Evolutionary conservation across 768 basidiomycete genomes (phyloP).

Genomic region (Mycena galopus): DNA sequence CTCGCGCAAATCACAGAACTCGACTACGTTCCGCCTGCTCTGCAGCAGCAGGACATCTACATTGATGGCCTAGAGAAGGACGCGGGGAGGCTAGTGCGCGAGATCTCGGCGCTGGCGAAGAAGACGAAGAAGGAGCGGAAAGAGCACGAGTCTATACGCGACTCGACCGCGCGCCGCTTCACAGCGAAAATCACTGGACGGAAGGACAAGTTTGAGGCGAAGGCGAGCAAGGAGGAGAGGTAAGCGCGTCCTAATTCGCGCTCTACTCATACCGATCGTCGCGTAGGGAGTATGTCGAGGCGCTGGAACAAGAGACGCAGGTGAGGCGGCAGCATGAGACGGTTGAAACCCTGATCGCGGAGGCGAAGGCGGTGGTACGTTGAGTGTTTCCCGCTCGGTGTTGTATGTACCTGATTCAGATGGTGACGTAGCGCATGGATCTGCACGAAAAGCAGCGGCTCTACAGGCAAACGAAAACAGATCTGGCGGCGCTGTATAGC

Average conservation of each 20-base stretch:
- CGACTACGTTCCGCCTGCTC: conserved; percentile 56
- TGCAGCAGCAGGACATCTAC: conserved; percentile 51
- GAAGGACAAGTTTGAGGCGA: conserved; percentile 57
- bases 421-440: conserved; percentile 45
- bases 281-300: conserved; percentile 60
- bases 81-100: conserved; percentile 40
- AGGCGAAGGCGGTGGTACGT: conserved; percentile 54
- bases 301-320: conserved; percentile 55
- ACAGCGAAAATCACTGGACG: conserved; percentile 57
- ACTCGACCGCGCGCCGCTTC: conserved; percentile 54
- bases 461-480: conserved; percentile 49
- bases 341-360: conserved; percentile 48
- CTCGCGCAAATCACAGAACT: conserved; percentile 50
- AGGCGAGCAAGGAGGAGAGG: conserved; percentile 61
- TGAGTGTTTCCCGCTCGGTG: too few relatives aligned
- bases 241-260: conserved; percentile 33
- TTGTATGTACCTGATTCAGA: background rate
- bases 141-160: conserved; percentile 56
- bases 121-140: conserved; percentile 61
- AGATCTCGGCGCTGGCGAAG: conserved; percentile 45
- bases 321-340: conserved; percentile 51
- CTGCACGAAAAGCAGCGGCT: conserved; percentile 47
- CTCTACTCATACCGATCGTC: background rate
- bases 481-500: conserved; percentile 55
- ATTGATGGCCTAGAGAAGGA: conserved; percentile 51